Evolutionary conservation across 805 yeast species (phyloP).

Genomic region (Suhomyces faveliae): DNA sequence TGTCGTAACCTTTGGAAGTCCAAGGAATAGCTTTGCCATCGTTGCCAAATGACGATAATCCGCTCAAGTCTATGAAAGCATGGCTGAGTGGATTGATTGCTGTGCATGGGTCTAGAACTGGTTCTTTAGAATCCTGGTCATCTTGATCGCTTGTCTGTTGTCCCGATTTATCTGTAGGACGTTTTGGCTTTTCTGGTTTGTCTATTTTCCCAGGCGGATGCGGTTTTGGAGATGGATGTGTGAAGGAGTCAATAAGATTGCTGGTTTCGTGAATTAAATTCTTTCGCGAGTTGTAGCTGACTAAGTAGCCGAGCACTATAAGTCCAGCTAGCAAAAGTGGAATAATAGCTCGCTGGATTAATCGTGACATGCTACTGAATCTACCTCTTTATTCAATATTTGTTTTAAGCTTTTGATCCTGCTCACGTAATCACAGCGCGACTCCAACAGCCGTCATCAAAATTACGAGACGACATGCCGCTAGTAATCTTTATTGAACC

Average conservation of each 20-base stretch:
- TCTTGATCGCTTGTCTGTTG: constrained; percentile 6
- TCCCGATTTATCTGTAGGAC: no score
- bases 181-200: no score
- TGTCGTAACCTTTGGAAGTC: constrained; percentile 69
- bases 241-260: constrained; percentile 9
- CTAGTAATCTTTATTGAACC: neutral
- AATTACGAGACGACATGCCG: neutral
- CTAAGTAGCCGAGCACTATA: constrained; percentile 1
- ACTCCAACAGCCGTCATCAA: neutral
- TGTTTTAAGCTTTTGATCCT: neutral
- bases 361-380: neutral
- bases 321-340: constrained; percentile 5
- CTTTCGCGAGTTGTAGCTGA: constrained; percentile 1
- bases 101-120: constrained; percentile 34
- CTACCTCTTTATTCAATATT: neutral
- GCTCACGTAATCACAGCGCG: neutral
- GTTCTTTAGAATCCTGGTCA: constrained; percentile 8
- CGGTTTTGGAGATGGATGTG: constrained; percentile 8
- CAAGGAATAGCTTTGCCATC: constrained; percentile 51
- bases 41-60: constrained; percentile 48
- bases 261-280: neutral
- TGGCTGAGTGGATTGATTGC: constrained; percentile 38
- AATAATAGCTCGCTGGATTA: constrained; percentile 6
- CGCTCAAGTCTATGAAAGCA: constrained; percentile 52
- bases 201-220: neutral